Evolutionary conservation across 2,329 filamentous ascomycete species (phyloP).

Genomic region (Tolypocladium ovalisporum): DNA sequence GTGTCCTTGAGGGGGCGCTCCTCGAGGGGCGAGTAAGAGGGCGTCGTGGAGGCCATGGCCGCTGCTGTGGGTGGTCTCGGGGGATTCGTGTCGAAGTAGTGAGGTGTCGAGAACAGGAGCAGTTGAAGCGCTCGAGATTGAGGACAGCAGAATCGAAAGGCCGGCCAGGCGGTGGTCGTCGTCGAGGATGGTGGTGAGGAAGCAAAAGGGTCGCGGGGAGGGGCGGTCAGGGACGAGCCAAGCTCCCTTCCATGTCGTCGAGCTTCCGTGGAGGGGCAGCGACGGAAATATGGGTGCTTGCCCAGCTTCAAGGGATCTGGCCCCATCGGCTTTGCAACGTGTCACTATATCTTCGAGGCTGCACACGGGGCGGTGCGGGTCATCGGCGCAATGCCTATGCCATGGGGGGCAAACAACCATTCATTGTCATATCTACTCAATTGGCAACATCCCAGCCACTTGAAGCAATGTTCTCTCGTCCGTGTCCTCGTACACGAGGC

Average conservation of each 20-base stretch:
- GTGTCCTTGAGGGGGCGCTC: constrained; percentile 86
- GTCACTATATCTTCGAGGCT: background rate
- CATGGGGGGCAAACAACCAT: no score
- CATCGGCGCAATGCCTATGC: no score
- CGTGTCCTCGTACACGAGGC: no score
- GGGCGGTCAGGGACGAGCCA: background rate
- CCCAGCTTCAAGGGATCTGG: background rate
- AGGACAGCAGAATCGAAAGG: background rate
- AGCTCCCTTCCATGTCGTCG: background rate
- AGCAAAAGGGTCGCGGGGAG: background rate
- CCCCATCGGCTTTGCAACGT: background rate
- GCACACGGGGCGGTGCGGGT: no score
- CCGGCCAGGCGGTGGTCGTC: background rate
- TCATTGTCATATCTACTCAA: no score
- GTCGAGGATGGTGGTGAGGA: background rate
- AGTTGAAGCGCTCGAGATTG: background rate
- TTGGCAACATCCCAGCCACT: no score
- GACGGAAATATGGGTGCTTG: no score
- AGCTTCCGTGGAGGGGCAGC: background rate
- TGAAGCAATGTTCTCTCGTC: no score
- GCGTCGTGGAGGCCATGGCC: constrained; percentile 29
- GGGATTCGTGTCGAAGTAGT: background rate
- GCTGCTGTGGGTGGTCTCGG: background rate
- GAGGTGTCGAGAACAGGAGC: background rate
- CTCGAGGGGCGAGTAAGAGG: constrained; percentile 60